phyloP scores from a whole-genome alignment of 257 asterid species.

The Rehmannia glutinosa region DNA sequence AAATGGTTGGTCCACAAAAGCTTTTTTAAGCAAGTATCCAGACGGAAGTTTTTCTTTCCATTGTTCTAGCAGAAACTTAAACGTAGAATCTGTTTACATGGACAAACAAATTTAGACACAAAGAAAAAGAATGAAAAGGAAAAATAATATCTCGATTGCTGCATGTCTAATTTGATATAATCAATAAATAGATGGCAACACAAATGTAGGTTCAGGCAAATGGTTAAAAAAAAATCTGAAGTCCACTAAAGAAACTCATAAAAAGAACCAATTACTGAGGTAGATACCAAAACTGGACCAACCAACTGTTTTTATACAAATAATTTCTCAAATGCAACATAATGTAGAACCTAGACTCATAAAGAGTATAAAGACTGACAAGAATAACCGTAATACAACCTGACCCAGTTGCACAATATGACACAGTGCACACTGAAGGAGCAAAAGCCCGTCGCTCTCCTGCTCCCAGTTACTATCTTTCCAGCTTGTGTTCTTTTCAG shows the following conservation, averaged over 20 bases:
- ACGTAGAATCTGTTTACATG: slow-evolving; percentile 76
- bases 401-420: too few relatives aligned
- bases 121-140: neutral
- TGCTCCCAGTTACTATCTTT: neutral
- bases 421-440: too few relatives aligned
- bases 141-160: neutral
- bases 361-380: too few relatives aligned
- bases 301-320: too few relatives aligned
- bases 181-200: neutral
- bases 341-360: too few relatives aligned
- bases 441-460: too few relatives aligned
- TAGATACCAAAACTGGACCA: too few relatives aligned
- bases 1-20: slow-evolving; percentile 73
- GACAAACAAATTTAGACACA: slow-evolving; percentile 3
- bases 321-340: too few relatives aligned
- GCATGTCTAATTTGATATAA: neutral
- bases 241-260: too few relatives aligned
- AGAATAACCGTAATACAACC: too few relatives aligned
- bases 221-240: too few relatives aligned
- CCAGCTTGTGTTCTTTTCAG: neutral
- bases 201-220: neutral
- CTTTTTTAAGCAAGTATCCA: slow-evolving; percentile 70
- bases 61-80: slow-evolving; percentile 82
- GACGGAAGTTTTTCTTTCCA: slow-evolving; percentile 93
- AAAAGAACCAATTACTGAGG: too few relatives aligned